phyloP scores from a whole-genome alignment of 1,284 basidiomycete species.

The Trichosporon asahii region DNA sequence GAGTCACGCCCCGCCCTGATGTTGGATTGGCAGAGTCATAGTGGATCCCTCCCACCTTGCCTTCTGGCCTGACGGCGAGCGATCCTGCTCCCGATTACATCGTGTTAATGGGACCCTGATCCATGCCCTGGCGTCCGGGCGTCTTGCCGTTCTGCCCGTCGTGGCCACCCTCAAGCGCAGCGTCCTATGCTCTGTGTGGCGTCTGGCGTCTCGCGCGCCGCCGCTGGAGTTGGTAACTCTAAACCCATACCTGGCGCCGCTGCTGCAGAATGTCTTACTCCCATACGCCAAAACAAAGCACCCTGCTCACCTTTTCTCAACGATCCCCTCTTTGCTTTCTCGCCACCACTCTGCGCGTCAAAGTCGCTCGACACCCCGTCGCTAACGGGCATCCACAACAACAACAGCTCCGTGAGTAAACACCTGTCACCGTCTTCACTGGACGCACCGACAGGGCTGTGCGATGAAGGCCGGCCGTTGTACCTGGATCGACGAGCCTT shows the following conservation, averaged over 20 bases:
- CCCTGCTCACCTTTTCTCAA: neutral
- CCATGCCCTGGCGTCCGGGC: neutral
- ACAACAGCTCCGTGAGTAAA: neutral
- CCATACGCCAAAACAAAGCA: slow-evolving; percentile 1
- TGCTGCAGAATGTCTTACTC: neutral
- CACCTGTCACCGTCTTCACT: neutral
- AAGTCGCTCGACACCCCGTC: neutral
- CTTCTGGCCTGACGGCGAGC: neutral
- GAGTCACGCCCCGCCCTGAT: slow-evolving; percentile 1
- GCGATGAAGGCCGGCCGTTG: neutral
- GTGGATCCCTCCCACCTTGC: neutral
- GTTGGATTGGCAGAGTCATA: neutral
- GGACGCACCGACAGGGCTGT: neutral
- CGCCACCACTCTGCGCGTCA: neutral
- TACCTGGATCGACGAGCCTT: neutral
- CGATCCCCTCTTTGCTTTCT: neutral
- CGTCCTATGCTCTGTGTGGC: neutral
- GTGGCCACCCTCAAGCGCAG: neutral
- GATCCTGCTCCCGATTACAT: slow-evolving; percentile 7
- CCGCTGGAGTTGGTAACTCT: neutral
- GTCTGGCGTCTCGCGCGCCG: neutral
- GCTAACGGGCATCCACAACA: neutral
- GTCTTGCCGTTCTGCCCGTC: neutral
- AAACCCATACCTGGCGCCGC: neutral
- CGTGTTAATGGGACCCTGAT: neutral